These are phyloP conservation scores for Amauroascus verrucosus DNA, from an alignment of 2,329 filamentous ascomycete species.

Conservation along the genomic window DNA sequence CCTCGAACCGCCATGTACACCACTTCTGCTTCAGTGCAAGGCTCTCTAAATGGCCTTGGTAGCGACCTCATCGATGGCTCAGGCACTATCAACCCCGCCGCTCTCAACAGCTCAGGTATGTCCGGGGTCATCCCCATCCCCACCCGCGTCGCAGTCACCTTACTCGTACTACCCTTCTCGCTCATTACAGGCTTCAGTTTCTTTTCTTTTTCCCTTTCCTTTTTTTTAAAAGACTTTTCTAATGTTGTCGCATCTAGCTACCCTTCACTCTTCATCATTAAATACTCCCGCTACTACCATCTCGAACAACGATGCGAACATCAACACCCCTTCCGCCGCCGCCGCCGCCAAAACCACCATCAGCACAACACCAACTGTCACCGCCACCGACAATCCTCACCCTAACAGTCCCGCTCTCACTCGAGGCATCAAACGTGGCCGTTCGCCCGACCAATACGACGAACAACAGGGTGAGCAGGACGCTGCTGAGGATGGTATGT, in stretches of 20 bases:
- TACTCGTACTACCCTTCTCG: background rate
- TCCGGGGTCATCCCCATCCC: no score
- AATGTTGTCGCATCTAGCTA: constrained; percentile 8
- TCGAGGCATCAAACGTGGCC: constrained; percentile 67
- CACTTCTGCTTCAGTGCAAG: constrained; percentile 39
- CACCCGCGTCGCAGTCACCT: no score
- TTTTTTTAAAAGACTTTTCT: background rate
- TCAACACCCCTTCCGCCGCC: constrained; percentile 25
- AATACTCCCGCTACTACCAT: background rate
- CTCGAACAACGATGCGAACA: background rate
- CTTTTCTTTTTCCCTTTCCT: background rate
- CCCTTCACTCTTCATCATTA: constrained; percentile 14
- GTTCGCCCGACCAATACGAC: constrained; percentile 60
- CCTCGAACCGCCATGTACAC: constrained; percentile 34
- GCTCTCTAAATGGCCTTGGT: constrained; percentile 54
- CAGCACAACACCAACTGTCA: background rate
- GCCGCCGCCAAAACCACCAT: no score
- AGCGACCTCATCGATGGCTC: constrained; percentile 55
- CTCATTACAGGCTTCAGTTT: background rate
- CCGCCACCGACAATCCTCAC: background rate
- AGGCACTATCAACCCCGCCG: constrained; percentile 84
- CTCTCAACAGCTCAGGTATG: constrained; percentile 68
- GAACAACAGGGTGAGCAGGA: constrained; percentile 40
- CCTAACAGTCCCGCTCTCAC: constrained; percentile 19
- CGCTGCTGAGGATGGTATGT: constrained; percentile 67